Percentiles rank a stretch among this genome's conserved stretches.
These are phyloP conservation scores for Zoysia matrella DNA, from an alignment of 202 grass and related monocot genomes.

Conservation along the genomic window DNA sequence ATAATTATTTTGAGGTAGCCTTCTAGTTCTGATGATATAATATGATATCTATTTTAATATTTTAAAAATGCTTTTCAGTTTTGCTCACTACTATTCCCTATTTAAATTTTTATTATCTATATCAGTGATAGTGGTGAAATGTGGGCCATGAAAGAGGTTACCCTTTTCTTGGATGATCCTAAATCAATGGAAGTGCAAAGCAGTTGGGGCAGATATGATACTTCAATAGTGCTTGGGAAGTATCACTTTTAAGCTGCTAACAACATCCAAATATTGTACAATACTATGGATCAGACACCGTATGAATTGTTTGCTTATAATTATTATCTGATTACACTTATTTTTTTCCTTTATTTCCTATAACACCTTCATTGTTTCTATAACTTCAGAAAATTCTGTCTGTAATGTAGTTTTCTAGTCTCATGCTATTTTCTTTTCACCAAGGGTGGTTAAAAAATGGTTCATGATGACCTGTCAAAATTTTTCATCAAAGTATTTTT, in stretches of 20 bases:
- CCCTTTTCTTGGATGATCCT: constrained; percentile 90
- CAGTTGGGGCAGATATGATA: constrained; percentile 84
- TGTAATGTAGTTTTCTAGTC: constrained; percentile 9
- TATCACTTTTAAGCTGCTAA: constrained; percentile 88
- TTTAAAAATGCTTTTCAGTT: constrained; percentile 27
- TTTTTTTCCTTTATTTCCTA: constrained; percentile 27
- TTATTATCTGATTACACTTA: constrained; percentile 33
- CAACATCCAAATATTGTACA: constrained; percentile 67
- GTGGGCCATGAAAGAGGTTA: constrained; percentile 99
- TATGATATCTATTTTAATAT: constrained; percentile 25
- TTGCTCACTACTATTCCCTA: constrained; percentile 18
- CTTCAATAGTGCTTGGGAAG: constrained; percentile 55
- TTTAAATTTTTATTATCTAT: constrained; percentile 41
- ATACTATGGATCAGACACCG: neutral
- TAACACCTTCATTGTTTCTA: neutral
- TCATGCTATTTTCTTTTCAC: constrained; percentile 30
- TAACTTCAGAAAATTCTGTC: constrained; percentile 33
- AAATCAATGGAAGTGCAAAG: constrained; percentile 99
- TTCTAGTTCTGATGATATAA: constrained; percentile 14
- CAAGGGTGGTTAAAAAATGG: neutral
- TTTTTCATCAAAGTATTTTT: constrained; percentile 17
- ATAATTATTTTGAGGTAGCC: constrained; percentile 1
- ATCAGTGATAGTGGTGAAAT: constrained; percentile 97
- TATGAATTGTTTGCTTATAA: constrained; percentile 52
- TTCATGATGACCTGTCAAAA: constrained; percentile 16